Evolutionary conservation across 2,329 filamentous ascomycete species (phyloP).

Genomic region (Alternaria angustiovoidea): DNA sequence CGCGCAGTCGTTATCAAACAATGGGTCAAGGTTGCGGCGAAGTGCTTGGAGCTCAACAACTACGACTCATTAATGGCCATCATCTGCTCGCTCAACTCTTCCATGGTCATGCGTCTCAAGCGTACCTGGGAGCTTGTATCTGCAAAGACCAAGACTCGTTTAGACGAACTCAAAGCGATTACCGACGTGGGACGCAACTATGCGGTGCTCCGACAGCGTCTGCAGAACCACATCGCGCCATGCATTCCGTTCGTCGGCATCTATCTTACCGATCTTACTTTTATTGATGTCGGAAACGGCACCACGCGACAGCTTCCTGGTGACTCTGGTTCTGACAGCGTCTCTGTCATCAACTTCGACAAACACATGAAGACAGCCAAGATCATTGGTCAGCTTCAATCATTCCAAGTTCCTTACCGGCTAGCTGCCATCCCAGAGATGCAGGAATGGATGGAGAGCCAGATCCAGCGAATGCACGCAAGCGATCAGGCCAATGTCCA

Average conservation of each 20-base stretch:
- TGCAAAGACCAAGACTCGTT: slow-evolving; percentile 78
- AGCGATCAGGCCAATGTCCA: slow-evolving; percentile 69
- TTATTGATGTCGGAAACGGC: slow-evolving; percentile 93
- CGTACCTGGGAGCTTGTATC: slow-evolving; percentile 93
- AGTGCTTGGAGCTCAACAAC: slow-evolving; percentile 89
- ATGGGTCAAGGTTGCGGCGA: slow-evolving; percentile 93
- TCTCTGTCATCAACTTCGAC: slow-evolving; percentile 95
- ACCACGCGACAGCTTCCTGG: slow-evolving; percentile 78
- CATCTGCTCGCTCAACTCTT: slow-evolving; percentile 91
- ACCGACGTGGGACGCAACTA: slow-evolving; percentile 93
- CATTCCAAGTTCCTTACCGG: slow-evolving; percentile 93
- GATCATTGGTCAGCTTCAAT: slow-evolving; percentile 93
- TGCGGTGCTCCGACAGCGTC: slow-evolving; percentile 79
- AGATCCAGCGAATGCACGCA: slow-evolving; percentile 78
- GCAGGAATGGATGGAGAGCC: slow-evolving; percentile 88
- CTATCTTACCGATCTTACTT: slow-evolving; percentile 94
- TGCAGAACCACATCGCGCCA: slow-evolving; percentile 86
- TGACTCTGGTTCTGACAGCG: slow-evolving; percentile 65
- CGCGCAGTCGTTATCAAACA: slow-evolving; percentile 91
- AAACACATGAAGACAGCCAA: slow-evolving; percentile 94
- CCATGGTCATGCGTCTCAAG: slow-evolving; percentile 85
- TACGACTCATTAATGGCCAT: slow-evolving; percentile 98
- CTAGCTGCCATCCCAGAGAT: slow-evolving; percentile 84
- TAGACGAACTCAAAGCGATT: slow-evolving; percentile 81
- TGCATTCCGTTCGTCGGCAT: slow-evolving; percentile 96